Base-by-base conservation (phyloP, 345 rosid species). In the Eucalyptus curtisii region DNA sequence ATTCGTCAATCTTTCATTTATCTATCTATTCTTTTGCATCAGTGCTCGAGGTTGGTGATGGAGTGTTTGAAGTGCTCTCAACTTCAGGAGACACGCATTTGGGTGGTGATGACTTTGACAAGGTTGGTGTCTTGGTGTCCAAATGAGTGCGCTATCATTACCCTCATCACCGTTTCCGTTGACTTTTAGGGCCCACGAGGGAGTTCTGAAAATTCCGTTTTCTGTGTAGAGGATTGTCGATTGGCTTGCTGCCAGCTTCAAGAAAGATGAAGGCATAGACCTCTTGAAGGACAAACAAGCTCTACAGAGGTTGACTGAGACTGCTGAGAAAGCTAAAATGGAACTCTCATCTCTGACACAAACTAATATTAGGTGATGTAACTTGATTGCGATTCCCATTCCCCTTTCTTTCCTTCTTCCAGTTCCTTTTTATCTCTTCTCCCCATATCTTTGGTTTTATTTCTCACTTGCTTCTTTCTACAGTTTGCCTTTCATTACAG, bases 1-100 rank as follows among this genome's bases (percentile, higher is more conserved):
- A 24, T 22, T 49, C 20, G 33, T 66, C 45, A 13, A 76, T 76
- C 84, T 37, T 40, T 40, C 84, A 76, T 40, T 64, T 59, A 55
- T 82, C 52, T 22, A n/a, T 45, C 55, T 33, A 59, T 53, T 47
- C 87, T 22, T 91, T 40, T n/a, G 24, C 49, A 89, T 85, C 91
- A 97, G 99, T 97, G 86, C 99, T 98, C 81, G 99, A 98, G 94
- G 99, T 98, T 85, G 99, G 99, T 94, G 99, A 97, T 91, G 99
- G 99, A 89, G 99, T 98, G 64, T 98, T 98, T 92, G 99, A 98
- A 91, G 99, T 98, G 91, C 97, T 98, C 15, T 98, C 99, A 47
- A 97, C 99, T 44, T 97, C 99, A 87, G 99, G 99, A 12, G 99
- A 98, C 90, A 98, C 99, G 5, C 99, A 98, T 93, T 92, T 97